These are phyloP conservation scores for Yarrowia porcina DNA, from an alignment of 805 yeast genomes.

Conservation along the genomic window DNA sequence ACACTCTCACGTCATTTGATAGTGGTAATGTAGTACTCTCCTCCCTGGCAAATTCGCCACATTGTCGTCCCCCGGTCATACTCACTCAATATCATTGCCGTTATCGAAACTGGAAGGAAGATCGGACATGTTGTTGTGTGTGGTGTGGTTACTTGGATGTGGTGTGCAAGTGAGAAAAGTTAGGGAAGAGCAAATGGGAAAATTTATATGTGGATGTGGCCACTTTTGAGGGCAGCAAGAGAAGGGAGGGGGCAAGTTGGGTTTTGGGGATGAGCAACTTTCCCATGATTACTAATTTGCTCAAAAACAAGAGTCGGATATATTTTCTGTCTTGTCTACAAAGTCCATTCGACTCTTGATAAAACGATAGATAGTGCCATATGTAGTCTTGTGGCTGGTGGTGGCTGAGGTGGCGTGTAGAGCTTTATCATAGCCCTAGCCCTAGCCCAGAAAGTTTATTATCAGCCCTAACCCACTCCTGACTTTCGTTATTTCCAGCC, in stretches of 20 bases:
- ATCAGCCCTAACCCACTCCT: background rate
- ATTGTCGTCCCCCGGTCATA: background rate
- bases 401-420: background rate
- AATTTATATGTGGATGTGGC: background rate
- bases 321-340: too few relatives aligned
- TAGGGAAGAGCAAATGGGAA: background rate
- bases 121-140: conserved; percentile 18
- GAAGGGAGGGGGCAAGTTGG: background rate
- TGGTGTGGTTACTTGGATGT: background rate
- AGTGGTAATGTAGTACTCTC: too few relatives aligned
- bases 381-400: conserved; percentile 18
- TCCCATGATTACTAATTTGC: too few relatives aligned
- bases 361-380: background rate
- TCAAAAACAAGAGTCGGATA: too few relatives aligned
- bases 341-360: too few relatives aligned
- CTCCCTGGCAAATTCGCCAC: too few relatives aligned
- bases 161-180: background rate
- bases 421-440: too few relatives aligned
- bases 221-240: background rate
- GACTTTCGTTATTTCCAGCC: too few relatives aligned
- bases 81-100: conserved; percentile 23
- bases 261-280: background rate
- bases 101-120: conserved; percentile 26
- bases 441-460: too few relatives aligned
- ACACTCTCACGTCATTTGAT: too few relatives aligned